Evolutionary conservation across 805 yeast genomes (phyloP).

Genomic region (Nakazawaea holstii): DNA sequence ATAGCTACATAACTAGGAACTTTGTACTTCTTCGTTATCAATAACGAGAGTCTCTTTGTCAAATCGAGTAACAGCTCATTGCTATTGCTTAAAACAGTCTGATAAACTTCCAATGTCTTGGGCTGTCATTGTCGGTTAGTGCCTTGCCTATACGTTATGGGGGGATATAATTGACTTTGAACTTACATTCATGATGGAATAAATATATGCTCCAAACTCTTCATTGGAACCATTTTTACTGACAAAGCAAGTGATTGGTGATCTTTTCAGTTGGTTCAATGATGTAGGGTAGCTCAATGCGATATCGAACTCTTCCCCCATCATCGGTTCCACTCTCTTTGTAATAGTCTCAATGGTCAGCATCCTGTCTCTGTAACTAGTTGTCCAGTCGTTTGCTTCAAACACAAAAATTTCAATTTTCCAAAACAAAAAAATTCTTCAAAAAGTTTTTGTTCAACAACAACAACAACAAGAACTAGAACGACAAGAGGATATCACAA

Average conservation of each 20-base stretch:
- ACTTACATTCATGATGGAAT: conserved; percentile 32
- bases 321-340: conserved; percentile 17
- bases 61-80: conserved; percentile 35
- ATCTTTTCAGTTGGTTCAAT: conserved; percentile 14
- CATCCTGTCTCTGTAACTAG: neutral
- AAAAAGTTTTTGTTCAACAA: neutral
- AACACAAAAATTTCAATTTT: conserved; percentile 1
- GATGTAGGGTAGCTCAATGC: conserved; percentile 10
- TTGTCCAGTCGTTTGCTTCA: conserved; percentile 9
- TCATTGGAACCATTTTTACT: conserved; percentile 26
- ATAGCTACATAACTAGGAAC: conserved; percentile 41
- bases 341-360: conserved; percentile 12
- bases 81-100: conserved; percentile 38
- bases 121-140: conserved; percentile 1
- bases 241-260: conserved; percentile 33
- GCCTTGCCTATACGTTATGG: neutral
- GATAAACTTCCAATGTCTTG: conserved; percentile 25
- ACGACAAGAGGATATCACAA: neutral
- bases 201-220: conserved; percentile 37
- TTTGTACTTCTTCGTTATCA: conserved; percentile 33
- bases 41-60: conserved; percentile 34
- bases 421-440: neutral
- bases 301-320: conserved; percentile 22
- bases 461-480: neutral
- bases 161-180: neutral